Base-by-base conservation (phyloP, 2,329 filamentous ascomycete genomes). In the Fusarium sp. region DNA sequence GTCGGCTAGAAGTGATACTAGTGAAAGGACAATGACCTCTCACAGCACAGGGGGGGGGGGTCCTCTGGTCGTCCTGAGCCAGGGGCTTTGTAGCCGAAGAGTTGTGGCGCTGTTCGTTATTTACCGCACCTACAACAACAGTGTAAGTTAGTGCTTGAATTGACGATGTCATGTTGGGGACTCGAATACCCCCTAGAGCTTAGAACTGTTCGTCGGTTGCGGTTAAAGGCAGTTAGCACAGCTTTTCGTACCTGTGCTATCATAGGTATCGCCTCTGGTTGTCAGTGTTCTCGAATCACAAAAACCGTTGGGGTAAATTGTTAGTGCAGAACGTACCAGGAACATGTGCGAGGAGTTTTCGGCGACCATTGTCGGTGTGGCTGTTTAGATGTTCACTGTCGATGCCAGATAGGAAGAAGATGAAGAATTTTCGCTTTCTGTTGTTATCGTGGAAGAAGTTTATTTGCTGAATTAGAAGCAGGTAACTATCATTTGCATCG, bases 51-150 rank as follows among this genome's bases (percentile, higher is more conserved):
- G 41, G 25, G 35, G 35, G 35, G 22, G 22, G 22, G 22, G 22
- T 22, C 22, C 39, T 36, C 38, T 22, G 15, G 39, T 55, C 38
- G 38, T 39, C 61, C 49, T 58, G 42, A 55, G 29, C 65, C 46
- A 52, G 63, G 66, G 41, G 39, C 56, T 63, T 63, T 45, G 53
- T 36, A 54, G 44, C 67, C 67, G 45, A 71, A 59, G 60, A 53
- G 68, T 62, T 69, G 66, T 74, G 68, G 73, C 68, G 71, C 60
- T 63, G 65, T 57, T 71, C 49, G 62, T 62, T 61, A 47, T 67
- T 47, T 68, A 54, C 64, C 54, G 47, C 36, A 50, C 41, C 35
- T 57, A 52, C 41, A 47, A 13, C n/a, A 41, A 29, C 27, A 52
- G 29, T 46, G 25, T 13, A 61, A 42, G 46, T 45, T 65, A 52